phyloP scores from a whole-genome alignment of 257 asterid genomes.

The Ophiorrhiza pumila region DNA sequence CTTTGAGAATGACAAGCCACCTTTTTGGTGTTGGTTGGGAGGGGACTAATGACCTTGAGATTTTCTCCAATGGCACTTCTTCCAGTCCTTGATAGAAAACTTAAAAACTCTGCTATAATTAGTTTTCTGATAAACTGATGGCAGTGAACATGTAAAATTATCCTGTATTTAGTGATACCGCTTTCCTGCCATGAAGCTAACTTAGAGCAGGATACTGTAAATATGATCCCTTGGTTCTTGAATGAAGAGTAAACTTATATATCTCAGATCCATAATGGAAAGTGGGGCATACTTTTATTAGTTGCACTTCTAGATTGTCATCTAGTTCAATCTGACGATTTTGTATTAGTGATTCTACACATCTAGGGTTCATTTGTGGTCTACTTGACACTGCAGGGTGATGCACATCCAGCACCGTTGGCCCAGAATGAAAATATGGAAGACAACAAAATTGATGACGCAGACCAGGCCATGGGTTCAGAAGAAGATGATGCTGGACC shows the following conservation, averaged over 20 bases:
- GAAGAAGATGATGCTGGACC: conserved; percentile 41
- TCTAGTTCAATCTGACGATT: neutral
- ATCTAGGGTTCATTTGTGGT: neutral
- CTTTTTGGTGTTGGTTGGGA: neutral
- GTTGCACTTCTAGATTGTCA: neutral
- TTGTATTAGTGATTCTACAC: neutral
- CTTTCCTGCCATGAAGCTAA: neutral
- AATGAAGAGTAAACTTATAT: neutral
- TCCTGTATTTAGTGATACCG: neutral
- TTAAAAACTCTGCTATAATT: neutral
- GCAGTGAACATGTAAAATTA: neutral
- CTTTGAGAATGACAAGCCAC: neutral
- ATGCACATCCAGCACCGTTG: conserved; percentile 28
- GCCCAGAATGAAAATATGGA: conserved; percentile 13
- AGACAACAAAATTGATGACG: conserved; percentile 20
- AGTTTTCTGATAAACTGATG: neutral
- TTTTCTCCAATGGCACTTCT: neutral
- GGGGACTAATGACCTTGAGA: neutral
- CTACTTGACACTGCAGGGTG: conserved; percentile 38
- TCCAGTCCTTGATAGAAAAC: neutral
- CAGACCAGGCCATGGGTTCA: conserved; percentile 52
- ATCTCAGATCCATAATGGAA: neutral
- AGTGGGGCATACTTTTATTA: neutral
- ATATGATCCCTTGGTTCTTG: neutral
- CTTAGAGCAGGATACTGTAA: neutral